phyloP scores from a whole-genome alignment of 2,329 filamentous ascomycete genomes.

The Aspergillaceae sp. region DNA sequence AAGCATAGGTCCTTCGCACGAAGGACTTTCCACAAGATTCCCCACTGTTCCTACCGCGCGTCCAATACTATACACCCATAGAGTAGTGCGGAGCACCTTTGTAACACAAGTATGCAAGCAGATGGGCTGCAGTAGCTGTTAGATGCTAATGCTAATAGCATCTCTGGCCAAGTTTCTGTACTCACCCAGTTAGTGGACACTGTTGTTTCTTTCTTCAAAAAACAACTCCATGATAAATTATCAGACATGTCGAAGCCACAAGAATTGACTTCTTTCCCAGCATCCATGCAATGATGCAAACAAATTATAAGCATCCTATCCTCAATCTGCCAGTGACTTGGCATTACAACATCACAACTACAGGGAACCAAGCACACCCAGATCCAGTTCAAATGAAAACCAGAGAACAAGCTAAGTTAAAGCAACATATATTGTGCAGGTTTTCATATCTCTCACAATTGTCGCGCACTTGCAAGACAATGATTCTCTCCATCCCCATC shows the following conservation, averaged over 20 bases:
- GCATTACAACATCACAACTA: background rate
- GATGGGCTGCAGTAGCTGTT: background rate
- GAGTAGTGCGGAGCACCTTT: too few relatives aligned
- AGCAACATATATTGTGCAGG: background rate
- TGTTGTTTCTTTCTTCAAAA: background rate
- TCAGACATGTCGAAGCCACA: background rate
- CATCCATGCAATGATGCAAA: background rate
- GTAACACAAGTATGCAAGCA: background rate
- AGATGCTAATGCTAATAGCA: background rate
- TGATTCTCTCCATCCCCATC: slow-evolving; percentile 32
- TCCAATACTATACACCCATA: too few relatives aligned
- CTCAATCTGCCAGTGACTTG: background rate
- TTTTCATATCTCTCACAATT: too few relatives aligned
- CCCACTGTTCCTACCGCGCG: too few relatives aligned
- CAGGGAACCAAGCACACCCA: background rate
- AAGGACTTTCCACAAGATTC: background rate
- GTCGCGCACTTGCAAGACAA: slow-evolving; percentile 20
- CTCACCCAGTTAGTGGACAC: background rate
- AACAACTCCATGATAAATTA: background rate
- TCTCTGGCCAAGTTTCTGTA: background rate
- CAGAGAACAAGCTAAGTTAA: background rate
- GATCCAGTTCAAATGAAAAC: background rate
- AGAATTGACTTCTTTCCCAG: background rate
- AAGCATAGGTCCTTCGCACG: too few relatives aligned
- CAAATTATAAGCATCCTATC: background rate